phyloP scores from a whole-genome alignment of 2,329 filamentous ascomycete genomes.

The Fusarium fujikuroi region DNA sequence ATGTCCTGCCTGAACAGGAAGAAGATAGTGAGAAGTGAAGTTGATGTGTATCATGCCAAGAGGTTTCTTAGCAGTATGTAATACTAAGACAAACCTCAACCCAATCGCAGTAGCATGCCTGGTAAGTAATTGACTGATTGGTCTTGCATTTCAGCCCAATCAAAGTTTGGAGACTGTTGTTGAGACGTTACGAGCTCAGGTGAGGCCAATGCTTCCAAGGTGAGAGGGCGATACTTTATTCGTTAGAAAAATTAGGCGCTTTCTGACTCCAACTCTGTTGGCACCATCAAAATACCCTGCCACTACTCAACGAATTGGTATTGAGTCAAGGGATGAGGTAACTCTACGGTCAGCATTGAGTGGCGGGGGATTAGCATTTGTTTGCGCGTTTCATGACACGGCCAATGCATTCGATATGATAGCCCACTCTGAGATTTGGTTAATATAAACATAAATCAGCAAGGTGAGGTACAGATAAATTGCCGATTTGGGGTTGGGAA shows the following conservation, averaged over 20 bases:
- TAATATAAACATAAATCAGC: conserved; percentile 13
- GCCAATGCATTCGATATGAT: background rate
- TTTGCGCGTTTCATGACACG: conserved; percentile 3
- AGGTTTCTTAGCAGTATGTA: conserved; percentile 26
- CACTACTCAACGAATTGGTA: conserved; percentile 26
- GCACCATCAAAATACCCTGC: conserved; percentile 34
- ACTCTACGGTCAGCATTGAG: conserved; percentile 15
- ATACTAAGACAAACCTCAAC: conserved; percentile 30
- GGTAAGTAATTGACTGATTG: conserved; percentile 30
- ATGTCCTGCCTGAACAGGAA: conserved; percentile 14
- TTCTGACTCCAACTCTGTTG: conserved; percentile 27
- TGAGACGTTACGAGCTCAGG: conserved; percentile 35
- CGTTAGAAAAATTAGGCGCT: conserved; percentile 20
- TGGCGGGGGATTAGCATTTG: conserved; percentile 3
- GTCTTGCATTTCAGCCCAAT: conserved; percentile 21
- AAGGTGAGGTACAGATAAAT: conserved; percentile 1
- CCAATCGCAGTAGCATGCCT: conserved; percentile 37
- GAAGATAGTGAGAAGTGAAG: background rate
- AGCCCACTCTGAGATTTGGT: conserved; percentile 17
- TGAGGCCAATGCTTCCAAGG: conserved; percentile 21
- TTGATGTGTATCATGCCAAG: conserved; percentile 27
- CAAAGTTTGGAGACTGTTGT: conserved; percentile 30
- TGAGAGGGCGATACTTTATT: conserved; percentile 17
- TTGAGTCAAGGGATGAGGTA: conserved; percentile 8
- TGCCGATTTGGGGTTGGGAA: conserved; percentile 22